Base-by-base conservation (phyloP, 306 rosid species). In the Malus fusca region DNA sequence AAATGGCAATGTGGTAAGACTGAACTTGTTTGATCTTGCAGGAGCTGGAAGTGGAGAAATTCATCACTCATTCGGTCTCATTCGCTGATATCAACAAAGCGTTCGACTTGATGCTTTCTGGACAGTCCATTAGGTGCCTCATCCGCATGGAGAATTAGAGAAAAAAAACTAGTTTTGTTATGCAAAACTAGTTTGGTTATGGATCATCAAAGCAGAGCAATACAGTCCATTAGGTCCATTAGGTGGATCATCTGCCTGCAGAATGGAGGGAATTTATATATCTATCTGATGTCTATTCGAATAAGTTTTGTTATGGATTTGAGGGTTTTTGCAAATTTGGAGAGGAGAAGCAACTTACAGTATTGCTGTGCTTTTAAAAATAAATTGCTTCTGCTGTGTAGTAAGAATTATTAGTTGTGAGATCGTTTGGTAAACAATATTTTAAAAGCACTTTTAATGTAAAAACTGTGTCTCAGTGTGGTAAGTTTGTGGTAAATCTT, bases 31-130 rank as follows among this genome's bases (percentile, higher is more conserved):
- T 72, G 48, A n/a, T 68, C 17, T 10, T 78, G 75, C 77, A 91
- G 97, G 97, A 84, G 77, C 76, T 92, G 83, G 97, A 92, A 52
- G 6, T 92, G 75, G 96, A 92, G 40, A 92, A 92, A 73, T 92
- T 92, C 82, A 88, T 92, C 68, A 92, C 96, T 51, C 97, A 92
- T 78, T 64, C 88, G 0, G 73, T 92, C 37, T 19, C 95, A 14
- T 91, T 91, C 69, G 74, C 88, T 0, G 90, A 91, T 84, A 91
- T 89, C 35, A 91, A 88, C 89, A 89, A 85, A 75, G 92, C 97
- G n/a, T 89, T 89, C 53, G 97, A 91, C 4, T 88, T 69, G 48
- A 89, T 92, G 97, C 69, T 85, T 82, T 79, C 80, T 31, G 97
- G 97, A 68, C 18, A 89, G 89, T 78, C 93, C 21, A 88, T 92